These are phyloP conservation scores for Micractinium conductrix DNA, from an alignment of 139 green algal genomes.

Conservation along the genomic window DNA sequence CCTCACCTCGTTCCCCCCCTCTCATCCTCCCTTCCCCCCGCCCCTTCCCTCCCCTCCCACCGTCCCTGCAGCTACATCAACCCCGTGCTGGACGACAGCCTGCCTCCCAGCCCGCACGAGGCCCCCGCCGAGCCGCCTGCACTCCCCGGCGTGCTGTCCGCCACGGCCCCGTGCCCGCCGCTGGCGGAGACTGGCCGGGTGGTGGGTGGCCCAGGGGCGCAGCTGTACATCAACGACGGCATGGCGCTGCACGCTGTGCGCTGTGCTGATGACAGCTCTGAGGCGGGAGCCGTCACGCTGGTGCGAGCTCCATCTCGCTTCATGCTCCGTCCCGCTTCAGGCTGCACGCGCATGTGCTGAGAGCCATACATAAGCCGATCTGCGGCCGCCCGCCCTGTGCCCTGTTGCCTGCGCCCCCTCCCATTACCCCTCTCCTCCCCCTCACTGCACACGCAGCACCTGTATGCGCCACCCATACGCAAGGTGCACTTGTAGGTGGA, in stretches of 20 bases:
- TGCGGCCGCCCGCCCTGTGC: too few relatives aligned
- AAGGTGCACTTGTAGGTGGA: too few relatives aligned
- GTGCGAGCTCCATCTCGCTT: too few relatives aligned
- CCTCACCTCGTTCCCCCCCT: too few relatives aligned
- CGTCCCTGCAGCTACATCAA: slow-evolving; percentile 13
- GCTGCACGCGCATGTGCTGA: too few relatives aligned
- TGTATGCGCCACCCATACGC: too few relatives aligned
- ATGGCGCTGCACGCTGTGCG: slow-evolving; percentile 47
- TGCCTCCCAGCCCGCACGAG: not conserved
- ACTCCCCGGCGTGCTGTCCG: not conserved
- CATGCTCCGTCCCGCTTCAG: too few relatives aligned
- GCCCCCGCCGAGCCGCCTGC: not conserved
- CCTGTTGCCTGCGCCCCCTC: too few relatives aligned
- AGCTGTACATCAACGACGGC: slow-evolving; percentile 50
- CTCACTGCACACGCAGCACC: too few relatives aligned
- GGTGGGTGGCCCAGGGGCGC: slow-evolving; percentile 9
- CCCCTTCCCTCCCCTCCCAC: not conserved
- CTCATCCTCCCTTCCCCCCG: not conserved
- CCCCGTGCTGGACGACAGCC: not conserved
- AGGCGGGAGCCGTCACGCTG: slow-evolving; percentile 42
- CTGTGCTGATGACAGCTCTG: not conserved
- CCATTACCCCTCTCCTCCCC: too few relatives aligned
- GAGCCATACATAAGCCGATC: too few relatives aligned
- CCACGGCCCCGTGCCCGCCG: not conserved
- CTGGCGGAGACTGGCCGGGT: not conserved